Evolutionary conservation across 139 green algal genomes (phyloP), one percentile per base, ranked within the genome.

Genomic region (Chlamydomonas sp.): DNA sequence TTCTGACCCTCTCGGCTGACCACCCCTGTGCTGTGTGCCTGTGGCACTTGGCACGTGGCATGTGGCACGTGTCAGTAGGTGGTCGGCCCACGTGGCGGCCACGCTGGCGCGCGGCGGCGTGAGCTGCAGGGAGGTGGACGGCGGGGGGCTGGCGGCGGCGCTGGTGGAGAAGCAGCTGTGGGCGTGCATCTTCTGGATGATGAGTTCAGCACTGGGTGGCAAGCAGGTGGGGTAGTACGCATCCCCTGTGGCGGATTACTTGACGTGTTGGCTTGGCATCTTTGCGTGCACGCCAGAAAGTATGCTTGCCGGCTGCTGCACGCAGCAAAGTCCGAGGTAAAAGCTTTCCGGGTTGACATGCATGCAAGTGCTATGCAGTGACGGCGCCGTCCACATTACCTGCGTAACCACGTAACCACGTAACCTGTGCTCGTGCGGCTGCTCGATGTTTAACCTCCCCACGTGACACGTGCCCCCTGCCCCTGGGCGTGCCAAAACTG

Each of bases 141-240:
- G 73, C 5, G 18, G 59, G 2, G 82, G 79, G 18, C 85, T 83
- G 74, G 69, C 63, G 20, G 62, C 20, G 0, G 85, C 88, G 0
- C 80, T 92, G 71, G 77, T 86, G 16, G 85, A 91, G 15, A 94
- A 94, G 85, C 71, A 89, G 69, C 85, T 94, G 72, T 94, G 92
- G 92, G 69, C 79, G 16, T 78, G 63, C 69, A 88, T 94, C 16
- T 94, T 94, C 64, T 94, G 92, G 92, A 60, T 94, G 85, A 58
- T 94, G 57, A 94, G 91, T 66, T 73, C 85, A 0, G 92, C 71
- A 8, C 90, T 93, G 12, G 78, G 85, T 1, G 90, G 84, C n/a
- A 60, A 64, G 17, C 60, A 75, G 61, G 89, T 92, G 81, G 14
- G 84, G 12, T 71, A 10, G 66, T 71, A 71, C 12, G 12, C 66